Base-by-base conservation (phyloP, 2,329 filamentous ascomycete species). In the Chaetomium globosum region DNA sequence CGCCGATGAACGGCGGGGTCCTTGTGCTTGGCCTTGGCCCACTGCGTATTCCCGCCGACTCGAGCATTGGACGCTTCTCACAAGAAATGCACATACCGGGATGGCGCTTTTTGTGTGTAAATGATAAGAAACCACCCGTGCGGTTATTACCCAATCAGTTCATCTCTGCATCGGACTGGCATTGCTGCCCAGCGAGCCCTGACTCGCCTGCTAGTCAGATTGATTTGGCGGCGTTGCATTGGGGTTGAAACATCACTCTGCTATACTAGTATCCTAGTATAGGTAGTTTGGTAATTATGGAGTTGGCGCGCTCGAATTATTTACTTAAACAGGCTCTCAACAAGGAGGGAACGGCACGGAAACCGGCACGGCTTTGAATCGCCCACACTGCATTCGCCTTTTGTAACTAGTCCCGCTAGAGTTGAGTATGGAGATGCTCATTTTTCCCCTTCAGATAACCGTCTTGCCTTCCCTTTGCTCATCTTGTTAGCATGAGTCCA, bases 41-140 rank as follows among this genome's bases (percentile, higher is more conserved):
- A 19, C 30, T 21, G 53, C 53, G 33, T 21, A 52, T 51, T 13
- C n/a, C 23, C 28, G 19, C 19, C 23, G 31, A 48, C 33, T 2
- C 26, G 26, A 26, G 4, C 12, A 23, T 10, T 52, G 28, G 36
- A 51, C 26, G 56, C 28, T 9, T 21, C n/a, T 51, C 1, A n/a
- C 43, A 55, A 43, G 21, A 28, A 51, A 51, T 48, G 52, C 46
- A 52, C 26, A 59, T 49, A 59, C 26, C 56, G 43, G 56, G 56
- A 39, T 43, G 4, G 21, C 21, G 33, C 2, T 9, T 57, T 39
- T 12, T 4, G 12, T n/a, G 39, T 43, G 31, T 21, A 21, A 55
- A 55, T 36, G 19, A 55, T 30, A 31, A 31, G 52, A 21, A 21
- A 33, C 33, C 10, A 31, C 19, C 53, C 33, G 19, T 55, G 53